Evolutionary conservation across 2,329 filamentous ascomycete genomes (phyloP), one percentile per base, ranked within the genome.

Genomic region (Aspergillus fumigatus): DNA sequence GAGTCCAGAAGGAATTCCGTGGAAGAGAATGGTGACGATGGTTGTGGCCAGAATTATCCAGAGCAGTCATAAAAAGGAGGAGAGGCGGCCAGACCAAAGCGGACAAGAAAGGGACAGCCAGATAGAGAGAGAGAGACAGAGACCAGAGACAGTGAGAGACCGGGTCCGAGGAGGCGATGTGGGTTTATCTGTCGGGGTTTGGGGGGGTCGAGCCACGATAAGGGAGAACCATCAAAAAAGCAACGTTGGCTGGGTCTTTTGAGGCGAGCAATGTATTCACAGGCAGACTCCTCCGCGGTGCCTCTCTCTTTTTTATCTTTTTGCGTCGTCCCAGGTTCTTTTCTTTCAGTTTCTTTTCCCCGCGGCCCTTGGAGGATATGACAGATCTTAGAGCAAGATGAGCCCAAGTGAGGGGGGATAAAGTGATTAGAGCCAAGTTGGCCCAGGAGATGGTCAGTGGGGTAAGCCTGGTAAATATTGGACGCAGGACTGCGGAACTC

Each of bases 1-100:
- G 60, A 58, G 58, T 53, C 59, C 59, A 63, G 63, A 62, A 65
- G 62, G 54, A 43, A 48, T 55, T 38, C n/a, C 7, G 32, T 38
- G 7, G 32, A 38, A 38, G 32, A 38, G 11, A 35, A 35, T 11
- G 2, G 32, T 35, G 32, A 35, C 14, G 32, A 17, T 17, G 32
- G 14, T 38, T 38, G 14, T 17, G 32, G 32, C 32, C 14, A 5
- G 14, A 17, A n/a, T 2, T 23, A 23, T 23, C 21, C 51, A 43
- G 56, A 25, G 50, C 38, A 38, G 40, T 45, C 50, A 51, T 47
- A 49, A 40, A 48, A 48, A 47, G 47, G n/a, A 43, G 52, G 48
- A 55, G 41, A 59, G 54, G 48, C 35, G 51, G 52, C 50, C 50
- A 54, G 55, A 53, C 43, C 43, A 45, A 8, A 43, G 9, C 23